A percentile compares a stretch with the other conserved stretches of the same genome.
phyloP scores from a whole-genome alignment of 1,284 basidiomycete species.

The Phlebopus sp. region DNA sequence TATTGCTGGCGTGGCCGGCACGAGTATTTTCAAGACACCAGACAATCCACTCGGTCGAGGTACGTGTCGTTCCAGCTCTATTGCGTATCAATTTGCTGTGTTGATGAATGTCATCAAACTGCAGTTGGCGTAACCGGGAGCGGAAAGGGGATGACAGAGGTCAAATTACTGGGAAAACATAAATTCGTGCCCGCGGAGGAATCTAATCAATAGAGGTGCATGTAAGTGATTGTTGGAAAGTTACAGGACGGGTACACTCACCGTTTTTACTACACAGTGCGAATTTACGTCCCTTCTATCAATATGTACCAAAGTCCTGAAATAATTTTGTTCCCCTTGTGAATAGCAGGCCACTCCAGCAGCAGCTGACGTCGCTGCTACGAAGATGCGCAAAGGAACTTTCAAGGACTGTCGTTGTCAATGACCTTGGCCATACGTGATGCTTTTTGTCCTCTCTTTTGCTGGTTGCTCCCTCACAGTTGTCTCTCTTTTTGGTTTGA shows the following conservation, averaged over 20 bases:
- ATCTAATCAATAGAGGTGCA: constrained; percentile 19
- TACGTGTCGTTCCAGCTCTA: constrained; percentile 35
- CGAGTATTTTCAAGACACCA: constrained; percentile 95
- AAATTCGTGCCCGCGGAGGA: constrained; percentile 65
- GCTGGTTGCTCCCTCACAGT: constrained; percentile 22
- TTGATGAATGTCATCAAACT: constrained; percentile 21
- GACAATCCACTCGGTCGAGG: constrained; percentile 90
- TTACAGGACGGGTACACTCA: constrained; percentile 8
- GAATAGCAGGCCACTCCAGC: constrained; percentile 26
- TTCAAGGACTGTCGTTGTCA: constrained; percentile 13
- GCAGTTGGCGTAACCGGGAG: constrained; percentile 93
- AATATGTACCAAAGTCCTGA: constrained; percentile 27
- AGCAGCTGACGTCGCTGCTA: constrained; percentile 12
- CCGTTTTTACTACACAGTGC: constrained; percentile 4
- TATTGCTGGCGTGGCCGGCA: constrained; percentile 83
- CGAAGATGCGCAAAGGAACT: neutral
- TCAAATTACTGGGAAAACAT: constrained; percentile 72
- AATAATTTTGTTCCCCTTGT: constrained; percentile 25
- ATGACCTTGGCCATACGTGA: constrained; percentile 28
- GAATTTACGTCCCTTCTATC: constrained; percentile 17
- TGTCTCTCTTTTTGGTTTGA: constrained; percentile 17
- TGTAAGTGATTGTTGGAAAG: constrained; percentile 11
- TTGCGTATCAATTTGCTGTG: constrained; percentile 18
- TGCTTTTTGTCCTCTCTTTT: constrained; percentile 17
- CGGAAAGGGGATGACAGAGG: constrained; percentile 90